Percentiles rank a stretch among this genome's conserved stretches.
Evolutionary conservation across 306 rosid genomes (phyloP).

Genomic region (Quercus mongolica): DNA sequence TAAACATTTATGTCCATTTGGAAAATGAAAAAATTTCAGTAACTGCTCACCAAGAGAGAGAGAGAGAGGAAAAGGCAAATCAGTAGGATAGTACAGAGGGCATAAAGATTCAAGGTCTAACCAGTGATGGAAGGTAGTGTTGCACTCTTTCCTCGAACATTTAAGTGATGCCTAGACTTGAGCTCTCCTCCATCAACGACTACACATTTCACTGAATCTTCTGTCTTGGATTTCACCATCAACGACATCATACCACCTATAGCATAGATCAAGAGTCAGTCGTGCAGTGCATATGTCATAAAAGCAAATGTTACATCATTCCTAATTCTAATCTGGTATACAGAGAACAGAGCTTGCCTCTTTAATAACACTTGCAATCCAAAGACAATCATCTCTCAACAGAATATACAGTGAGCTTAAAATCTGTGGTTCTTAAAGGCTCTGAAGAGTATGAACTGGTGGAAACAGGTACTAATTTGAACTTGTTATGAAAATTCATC

Average conservation of each 20-base stretch:
- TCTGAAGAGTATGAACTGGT: background rate
- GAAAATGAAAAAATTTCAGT: background rate
- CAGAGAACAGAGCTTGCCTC: background rate
- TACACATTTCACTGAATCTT: slow-evolving; percentile 87
- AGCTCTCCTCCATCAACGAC: slow-evolving; percentile 99
- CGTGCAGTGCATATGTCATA: slow-evolving; percentile 6
- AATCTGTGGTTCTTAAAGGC: background rate
- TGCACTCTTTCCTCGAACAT: slow-evolving; percentile 98
- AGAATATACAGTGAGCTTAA: background rate
- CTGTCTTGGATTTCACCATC: slow-evolving; percentile 72
- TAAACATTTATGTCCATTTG: slow-evolving; percentile 9
- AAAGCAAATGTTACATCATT: background rate
- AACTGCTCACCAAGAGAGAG: slow-evolving; percentile 1
- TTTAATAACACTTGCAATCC: background rate
- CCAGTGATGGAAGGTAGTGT: slow-evolving; percentile 97
- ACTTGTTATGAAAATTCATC: background rate
- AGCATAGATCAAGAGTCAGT: slow-evolving; percentile 29
- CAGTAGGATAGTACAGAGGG: background rate
- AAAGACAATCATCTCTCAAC: background rate
- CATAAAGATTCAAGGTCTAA: slow-evolving; percentile 24
- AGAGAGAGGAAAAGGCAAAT: background rate
- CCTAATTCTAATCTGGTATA: background rate
- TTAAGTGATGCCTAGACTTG: slow-evolving; percentile 85
- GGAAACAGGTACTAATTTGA: background rate
- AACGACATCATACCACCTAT: slow-evolving; percentile 99